Conservation (phyloP, 306 rosid species). For the Gastrolobium bilobum region DNA sequence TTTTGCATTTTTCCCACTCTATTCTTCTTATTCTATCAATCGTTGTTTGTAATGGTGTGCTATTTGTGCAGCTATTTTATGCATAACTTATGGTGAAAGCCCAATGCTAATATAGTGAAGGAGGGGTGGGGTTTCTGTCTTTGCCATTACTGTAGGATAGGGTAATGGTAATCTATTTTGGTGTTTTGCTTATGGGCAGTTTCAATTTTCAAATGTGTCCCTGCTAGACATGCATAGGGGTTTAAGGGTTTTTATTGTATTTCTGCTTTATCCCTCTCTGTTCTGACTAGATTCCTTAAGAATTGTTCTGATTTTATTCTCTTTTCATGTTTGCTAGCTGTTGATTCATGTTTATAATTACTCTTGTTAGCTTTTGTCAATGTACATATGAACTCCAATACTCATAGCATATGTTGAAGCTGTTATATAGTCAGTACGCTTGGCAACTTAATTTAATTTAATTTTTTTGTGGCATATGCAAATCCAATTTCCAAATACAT, state of each 20-base stretch:
- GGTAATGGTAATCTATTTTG: too few species aligned
- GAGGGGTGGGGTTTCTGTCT: slow-evolving; percentile 1
- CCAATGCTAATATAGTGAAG: background rate
- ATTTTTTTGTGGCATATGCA: too few species aligned
- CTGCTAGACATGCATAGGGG: slow-evolving; percentile 12
- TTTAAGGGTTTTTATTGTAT: background rate
- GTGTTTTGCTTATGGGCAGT: too few species aligned
- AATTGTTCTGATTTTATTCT: too few species aligned
- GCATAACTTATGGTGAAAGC: slow-evolving; percentile 11
- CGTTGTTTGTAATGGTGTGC: background rate
- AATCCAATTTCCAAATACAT: too few species aligned
- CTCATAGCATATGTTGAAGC: too few species aligned
- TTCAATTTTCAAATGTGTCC: background rate
- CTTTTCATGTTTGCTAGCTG: too few species aligned
- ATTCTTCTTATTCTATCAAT: slow-evolving; percentile 4
- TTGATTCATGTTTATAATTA: too few species aligned
- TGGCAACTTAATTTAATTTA: too few species aligned
- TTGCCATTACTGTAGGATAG: slow-evolving; percentile 13
- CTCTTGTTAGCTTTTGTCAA: too few species aligned
- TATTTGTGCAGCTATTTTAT: slow-evolving; percentile 27
- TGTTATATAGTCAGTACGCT: too few species aligned
- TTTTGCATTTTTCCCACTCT: background rate
- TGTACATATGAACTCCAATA: too few species aligned
- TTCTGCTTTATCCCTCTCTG: background rate
- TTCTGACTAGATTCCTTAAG: slow-evolving; percentile 21